These are phyloP conservation scores for Scleroderma citrinum DNA, from an alignment of 768 basidiomycete genomes.

Conservation along the genomic window DNA sequence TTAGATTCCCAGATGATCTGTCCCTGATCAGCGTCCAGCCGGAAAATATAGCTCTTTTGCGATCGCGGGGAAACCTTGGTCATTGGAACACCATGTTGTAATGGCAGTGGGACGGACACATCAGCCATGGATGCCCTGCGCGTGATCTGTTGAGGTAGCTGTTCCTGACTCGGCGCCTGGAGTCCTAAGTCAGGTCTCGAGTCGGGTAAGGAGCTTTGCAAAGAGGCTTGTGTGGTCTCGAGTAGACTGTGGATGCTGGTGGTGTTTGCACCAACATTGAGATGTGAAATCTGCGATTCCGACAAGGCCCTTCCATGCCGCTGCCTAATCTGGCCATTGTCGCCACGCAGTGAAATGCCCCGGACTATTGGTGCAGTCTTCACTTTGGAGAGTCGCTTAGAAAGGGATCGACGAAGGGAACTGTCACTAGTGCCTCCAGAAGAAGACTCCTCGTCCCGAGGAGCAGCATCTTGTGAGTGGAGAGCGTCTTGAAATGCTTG, in stretches of 20 bases:
- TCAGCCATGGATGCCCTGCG: conserved; percentile 24
- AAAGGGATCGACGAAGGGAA: conserved; percentile 29
- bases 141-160: neutral
- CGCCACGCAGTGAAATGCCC: conserved; percentile 19
- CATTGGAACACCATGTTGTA: conserved; percentile 67
- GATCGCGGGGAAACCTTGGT: conserved; percentile 79
- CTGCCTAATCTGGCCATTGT: conserved; percentile 22
- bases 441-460: neutral
- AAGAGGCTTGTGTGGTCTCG: neutral
- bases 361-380: conserved; percentile 25
- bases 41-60: conserved; percentile 64
- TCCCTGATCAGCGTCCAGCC: conserved; percentile 74
- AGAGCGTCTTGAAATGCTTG: conserved; percentile 3
- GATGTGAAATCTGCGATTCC: neutral
- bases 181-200: too few species aligned
- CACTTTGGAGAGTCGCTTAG: conserved; percentile 31
- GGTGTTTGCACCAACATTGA: neutral
- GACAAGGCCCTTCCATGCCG: conserved; percentile 1
- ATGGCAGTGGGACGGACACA: conserved; percentile 47
- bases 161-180: neutral
- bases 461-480: neutral
- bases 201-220: too few species aligned
- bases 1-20: conserved; percentile 77
- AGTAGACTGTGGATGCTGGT: neutral
- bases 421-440: neutral